phyloP scores from a whole-genome alignment of 495 filamentous ascomycete species.

The Aspergillus panamensis region DNA sequence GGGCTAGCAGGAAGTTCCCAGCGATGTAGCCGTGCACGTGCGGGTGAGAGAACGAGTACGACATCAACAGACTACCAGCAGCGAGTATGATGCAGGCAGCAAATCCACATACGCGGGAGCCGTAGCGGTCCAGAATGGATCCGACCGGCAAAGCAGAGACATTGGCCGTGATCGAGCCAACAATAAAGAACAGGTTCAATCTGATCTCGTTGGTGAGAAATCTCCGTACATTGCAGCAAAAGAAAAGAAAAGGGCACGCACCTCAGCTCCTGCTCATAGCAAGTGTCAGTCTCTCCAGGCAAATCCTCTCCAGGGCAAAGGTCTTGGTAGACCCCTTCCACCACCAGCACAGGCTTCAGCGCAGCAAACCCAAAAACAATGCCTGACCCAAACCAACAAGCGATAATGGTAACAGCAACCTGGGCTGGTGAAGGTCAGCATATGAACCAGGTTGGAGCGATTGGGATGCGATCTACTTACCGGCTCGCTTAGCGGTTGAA shows the following conservation, averaged over 20 bases:
- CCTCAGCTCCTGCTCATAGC: conserved; percentile 64
- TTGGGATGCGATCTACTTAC: conserved; percentile 23
- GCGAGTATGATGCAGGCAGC: conserved; percentile 53
- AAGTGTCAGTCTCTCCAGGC: conserved; percentile 47
- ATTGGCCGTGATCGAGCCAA: conserved; percentile 65
- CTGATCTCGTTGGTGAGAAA: conserved; percentile 20
- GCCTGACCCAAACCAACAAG: conserved; percentile 63
- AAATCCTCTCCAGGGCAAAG: conserved; percentile 49
- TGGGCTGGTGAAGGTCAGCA: conserved; percentile 42
- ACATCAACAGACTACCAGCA: conserved; percentile 55
- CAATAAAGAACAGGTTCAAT: conserved; percentile 68
- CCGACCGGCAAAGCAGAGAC: conserved; percentile 65
- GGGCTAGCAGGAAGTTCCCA: conserved; percentile 61
- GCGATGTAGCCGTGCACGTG: conserved; percentile 59
- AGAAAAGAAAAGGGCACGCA: conserved; percentile 20
- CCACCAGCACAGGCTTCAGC: conserved; percentile 64
- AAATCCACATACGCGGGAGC: conserved; percentile 58
- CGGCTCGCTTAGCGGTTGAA: conserved; percentile 46
- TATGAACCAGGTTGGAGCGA: not conserved
- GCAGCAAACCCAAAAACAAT: conserved; percentile 74
- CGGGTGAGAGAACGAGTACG: conserved; percentile 51
- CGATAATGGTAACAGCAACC: conserved; percentile 55
- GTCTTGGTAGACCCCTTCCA: conserved; percentile 62
- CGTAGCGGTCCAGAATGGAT: conserved; percentile 60
- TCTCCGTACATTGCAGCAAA: not conserved